These are phyloP conservation scores for Dryadomyces sulphureus DNA, from an alignment of 2,329 filamentous ascomycete genomes.

Conservation along the genomic window DNA sequence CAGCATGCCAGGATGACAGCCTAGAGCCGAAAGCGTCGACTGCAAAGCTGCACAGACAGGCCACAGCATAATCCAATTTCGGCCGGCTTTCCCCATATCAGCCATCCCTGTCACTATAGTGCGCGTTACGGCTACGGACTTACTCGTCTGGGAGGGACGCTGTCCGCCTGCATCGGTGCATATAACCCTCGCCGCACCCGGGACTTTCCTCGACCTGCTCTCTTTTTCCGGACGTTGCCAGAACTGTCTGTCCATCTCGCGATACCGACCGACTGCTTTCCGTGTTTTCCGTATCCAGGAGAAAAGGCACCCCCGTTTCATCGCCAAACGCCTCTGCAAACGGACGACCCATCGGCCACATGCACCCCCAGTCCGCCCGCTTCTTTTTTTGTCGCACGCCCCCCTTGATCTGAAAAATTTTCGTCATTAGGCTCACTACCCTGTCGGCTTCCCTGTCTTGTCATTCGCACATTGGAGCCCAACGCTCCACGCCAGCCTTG, in stretches of 20 bases:
- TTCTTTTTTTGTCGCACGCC: background rate
- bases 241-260: background rate
- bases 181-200: constrained; percentile 1
- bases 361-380: background rate
- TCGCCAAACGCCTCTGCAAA: background rate
- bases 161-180: background rate
- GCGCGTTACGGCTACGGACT: no score
- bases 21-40: no score
- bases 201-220: background rate
- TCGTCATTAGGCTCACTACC: constrained; percentile 4
- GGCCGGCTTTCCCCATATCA: background rate
- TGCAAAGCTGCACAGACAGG: no score
- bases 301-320: background rate
- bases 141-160: no score
- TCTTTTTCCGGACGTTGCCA: background rate
- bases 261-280: no score
- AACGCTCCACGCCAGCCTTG: constrained; percentile 13
- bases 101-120: background rate
- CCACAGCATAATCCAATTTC: background rate
- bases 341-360: background rate
- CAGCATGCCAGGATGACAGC: no score
- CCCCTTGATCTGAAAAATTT: constrained; percentile 4
- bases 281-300: background rate
- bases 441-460: no score
- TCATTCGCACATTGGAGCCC: constrained; percentile 4